A percentile compares a stretch with the other conserved stretches of the same genome.
phyloP scores from a whole-genome alignment of 352 stramenopile species.

The Phytophthora crassamura region DNA sequence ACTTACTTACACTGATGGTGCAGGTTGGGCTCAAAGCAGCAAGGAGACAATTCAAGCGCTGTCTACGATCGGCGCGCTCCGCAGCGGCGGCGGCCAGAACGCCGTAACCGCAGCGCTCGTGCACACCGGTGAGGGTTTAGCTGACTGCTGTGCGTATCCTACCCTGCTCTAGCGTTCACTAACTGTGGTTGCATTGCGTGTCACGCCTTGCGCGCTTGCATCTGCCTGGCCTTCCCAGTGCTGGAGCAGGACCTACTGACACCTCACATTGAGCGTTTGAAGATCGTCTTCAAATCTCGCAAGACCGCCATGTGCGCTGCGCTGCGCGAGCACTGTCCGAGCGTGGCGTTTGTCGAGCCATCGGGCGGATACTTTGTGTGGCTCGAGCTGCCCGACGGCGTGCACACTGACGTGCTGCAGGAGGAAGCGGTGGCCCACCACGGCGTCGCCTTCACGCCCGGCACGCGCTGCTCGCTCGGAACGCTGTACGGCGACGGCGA shows the following conservation, averaged over 20 bases:
- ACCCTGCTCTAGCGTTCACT: slow-evolving; percentile 11
- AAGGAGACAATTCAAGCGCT: slow-evolving; percentile 66
- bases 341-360: slow-evolving; percentile 63
- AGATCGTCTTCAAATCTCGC: slow-evolving; percentile 46
- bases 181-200: slow-evolving; percentile 8
- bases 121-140: slow-evolving; percentile 53
- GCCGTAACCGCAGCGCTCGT: slow-evolving; percentile 89
- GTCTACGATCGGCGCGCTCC: slow-evolving; percentile 77
- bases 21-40: slow-evolving; percentile 73
- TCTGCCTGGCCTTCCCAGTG: slow-evolving; percentile 34
- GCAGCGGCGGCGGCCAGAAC: slow-evolving; percentile 92
- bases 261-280: slow-evolving; percentile 59
- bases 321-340: slow-evolving; percentile 47
- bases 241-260: slow-evolving; percentile 59
- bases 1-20: not conserved
- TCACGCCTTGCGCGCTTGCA: slow-evolving; percentile 31
- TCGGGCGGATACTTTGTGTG: slow-evolving; percentile 88
- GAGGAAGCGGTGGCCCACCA: slow-evolving; percentile 48
- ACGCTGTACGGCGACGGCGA: slow-evolving; percentile 23
- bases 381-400: slow-evolving; percentile 59
- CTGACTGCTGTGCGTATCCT: slow-evolving; percentile 17
- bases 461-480: slow-evolving; percentile 63
- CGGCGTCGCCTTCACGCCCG: slow-evolving; percentile 83
- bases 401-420: slow-evolving; percentile 62
- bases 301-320: slow-evolving; percentile 59